Percentiles rank a stretch among this genome's conserved stretches.
Conservation (phyloP, 345 rosid genomes). For the Balakata baccata region DNA sequence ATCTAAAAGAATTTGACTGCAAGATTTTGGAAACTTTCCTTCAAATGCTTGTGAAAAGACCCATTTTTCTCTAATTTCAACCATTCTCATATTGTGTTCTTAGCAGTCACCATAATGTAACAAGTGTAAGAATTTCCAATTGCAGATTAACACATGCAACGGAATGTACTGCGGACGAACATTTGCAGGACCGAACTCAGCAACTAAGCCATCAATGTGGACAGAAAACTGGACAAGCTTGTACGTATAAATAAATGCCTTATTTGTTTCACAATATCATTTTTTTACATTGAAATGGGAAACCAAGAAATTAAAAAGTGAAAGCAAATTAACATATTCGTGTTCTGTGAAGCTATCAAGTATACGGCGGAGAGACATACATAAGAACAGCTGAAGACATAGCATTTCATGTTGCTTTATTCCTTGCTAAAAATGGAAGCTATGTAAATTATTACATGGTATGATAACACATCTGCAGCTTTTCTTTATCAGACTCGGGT, state of each 20-base stretch:
- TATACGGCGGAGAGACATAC: conserved; percentile 50
- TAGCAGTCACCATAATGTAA: background rate
- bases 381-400: conserved; percentile 65
- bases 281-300: background rate
- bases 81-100: background rate
- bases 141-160: conserved; percentile 75
- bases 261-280: background rate
- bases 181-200: conserved; percentile 72
- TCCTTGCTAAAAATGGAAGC: conserved; percentile 74
- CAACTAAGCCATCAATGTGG: conserved; percentile 83
- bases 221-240: conserved; percentile 85
- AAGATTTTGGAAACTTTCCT: background rate
- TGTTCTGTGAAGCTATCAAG: conserved; percentile 48
- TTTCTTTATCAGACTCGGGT: background rate
- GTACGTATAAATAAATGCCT: conserved; percentile 36
- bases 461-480: conserved; percentile 7
- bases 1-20: background rate
- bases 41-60: background rate
- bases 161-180: conserved; percentile 80
- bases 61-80: too few species aligned
- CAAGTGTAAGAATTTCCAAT: background rate
- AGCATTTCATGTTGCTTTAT: conserved; percentile 78
- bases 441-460: conserved; percentile 87
- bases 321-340: conserved; percentile 5
- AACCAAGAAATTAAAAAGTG: background rate